Percentiles rank a stretch among this genome's conserved stretches.
Evolutionary conservation across 2,329 filamentous ascomycete species (phyloP).

Genomic region (Ilyonectria sp.): DNA sequence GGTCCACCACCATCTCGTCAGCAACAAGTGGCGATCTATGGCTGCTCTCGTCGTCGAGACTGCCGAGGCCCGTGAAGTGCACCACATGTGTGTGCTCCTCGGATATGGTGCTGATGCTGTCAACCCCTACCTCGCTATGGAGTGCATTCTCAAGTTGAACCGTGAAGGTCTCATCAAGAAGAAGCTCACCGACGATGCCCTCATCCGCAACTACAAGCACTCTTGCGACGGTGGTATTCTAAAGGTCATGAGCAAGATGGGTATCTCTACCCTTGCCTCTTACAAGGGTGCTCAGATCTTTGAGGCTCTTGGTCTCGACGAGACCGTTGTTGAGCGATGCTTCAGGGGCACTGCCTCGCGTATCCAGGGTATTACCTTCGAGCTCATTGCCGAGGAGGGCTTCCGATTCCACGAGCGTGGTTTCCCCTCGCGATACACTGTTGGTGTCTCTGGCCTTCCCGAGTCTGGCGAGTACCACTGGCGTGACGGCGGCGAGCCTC

Average conservation of each 20-base stretch:
- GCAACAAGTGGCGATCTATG: slow-evolving; percentile 95
- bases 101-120: slow-evolving; percentile 96
- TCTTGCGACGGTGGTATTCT: slow-evolving; percentile 96
- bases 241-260: slow-evolving; percentile 99
- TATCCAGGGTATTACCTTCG: slow-evolving; percentile 94
- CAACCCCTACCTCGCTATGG: slow-evolving; percentile 95
- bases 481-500: slow-evolving; percentile 95
- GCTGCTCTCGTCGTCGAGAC: slow-evolving; percentile 92
- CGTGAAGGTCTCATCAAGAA: slow-evolving; percentile 93
- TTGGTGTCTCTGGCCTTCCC: slow-evolving; percentile 83
- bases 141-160: slow-evolving; percentile 97
- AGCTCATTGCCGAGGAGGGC: slow-evolving; percentile 92
- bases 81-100: slow-evolving; percentile 98
- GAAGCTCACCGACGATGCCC: slow-evolving; percentile 83
- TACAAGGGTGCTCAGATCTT: slow-evolving; percentile 99
- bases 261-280: slow-evolving; percentile 94
- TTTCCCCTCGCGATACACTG: slow-evolving; percentile 85
- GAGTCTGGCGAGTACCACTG: slow-evolving; percentile 99
- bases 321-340: slow-evolving; percentile 92
- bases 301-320: slow-evolving; percentile 93
- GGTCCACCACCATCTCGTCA: slow-evolving; percentile 95
- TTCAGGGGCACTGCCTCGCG: slow-evolving; percentile 95
- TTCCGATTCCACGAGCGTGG: slow-evolving; percentile 96
- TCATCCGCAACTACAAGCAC: slow-evolving; percentile 97
- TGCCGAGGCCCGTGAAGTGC: slow-evolving; percentile 95